phyloP scores from a whole-genome alignment of 2,329 filamentous ascomycete genomes.

The Sphaceloma murrayae region DNA sequence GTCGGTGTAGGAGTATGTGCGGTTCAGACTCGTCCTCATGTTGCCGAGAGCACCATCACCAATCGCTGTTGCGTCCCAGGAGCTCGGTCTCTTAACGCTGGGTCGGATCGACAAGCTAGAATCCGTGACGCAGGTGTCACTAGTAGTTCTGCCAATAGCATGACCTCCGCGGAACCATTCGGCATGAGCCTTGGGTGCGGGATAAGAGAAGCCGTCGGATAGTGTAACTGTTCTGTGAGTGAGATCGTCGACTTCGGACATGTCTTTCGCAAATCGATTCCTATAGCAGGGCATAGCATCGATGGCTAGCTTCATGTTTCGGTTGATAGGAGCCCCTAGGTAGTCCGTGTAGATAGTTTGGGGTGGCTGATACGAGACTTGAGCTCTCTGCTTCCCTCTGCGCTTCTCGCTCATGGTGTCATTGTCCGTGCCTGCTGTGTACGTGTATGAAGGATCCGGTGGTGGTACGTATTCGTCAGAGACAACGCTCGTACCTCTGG shows the following conservation, averaged over 20 bases:
- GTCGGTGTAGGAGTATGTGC: conserved; percentile 5
- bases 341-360: neutral
- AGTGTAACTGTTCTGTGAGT: neutral
- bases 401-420: neutral
- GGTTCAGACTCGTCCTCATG: neutral
- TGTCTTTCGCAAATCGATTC: neutral
- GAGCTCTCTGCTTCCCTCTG: neutral
- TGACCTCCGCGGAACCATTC: conserved; percentile 2
- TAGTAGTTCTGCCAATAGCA: neutral
- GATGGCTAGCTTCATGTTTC: conserved; percentile 11
- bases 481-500: neutral
- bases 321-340: conserved; percentile 7
- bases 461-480: neutral
- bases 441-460: neutral
- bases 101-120: neutral
- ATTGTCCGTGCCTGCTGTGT: neutral
- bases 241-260: neutral
- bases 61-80: neutral
- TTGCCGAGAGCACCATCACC: neutral
- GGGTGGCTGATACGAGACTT: too few relatives aligned
- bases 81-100: neutral
- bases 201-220: conserved; percentile 5
- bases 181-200: conserved; percentile 5
- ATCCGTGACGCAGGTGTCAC: neutral
- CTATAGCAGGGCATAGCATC: neutral